Base-by-base conservation (phyloP, 2,329 filamentous ascomycete species). In the Diaporthe citri region DNA sequence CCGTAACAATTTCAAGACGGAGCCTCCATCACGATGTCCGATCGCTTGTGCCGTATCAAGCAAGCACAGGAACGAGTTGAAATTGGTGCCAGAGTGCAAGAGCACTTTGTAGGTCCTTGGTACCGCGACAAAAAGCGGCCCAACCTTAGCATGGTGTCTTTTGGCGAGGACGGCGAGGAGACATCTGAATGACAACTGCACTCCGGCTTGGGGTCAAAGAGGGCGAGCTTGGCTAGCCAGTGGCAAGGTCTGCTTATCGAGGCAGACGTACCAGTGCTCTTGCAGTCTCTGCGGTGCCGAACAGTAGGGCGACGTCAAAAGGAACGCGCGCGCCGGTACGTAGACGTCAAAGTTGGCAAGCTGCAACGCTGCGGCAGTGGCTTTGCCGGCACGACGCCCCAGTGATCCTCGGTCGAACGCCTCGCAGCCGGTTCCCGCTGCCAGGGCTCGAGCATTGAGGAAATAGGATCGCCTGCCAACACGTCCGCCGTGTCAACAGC, bases 311-410 rank as follows among this genome's bases (percentile, higher is more conserved):
- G 55, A 57, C 13, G 55, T 59, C 55, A 51, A 51, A 46, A 36
- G 43, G 41, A 48, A 36, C 39, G 36, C 28, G 28, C 48, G 64
- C 64, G 48, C 46, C 64, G 64, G 64, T 41, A 55, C 48, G n/a
- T 55, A 48, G 56, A 55, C 25, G 70, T 72, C 70, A 72, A 72
- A 52, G 34, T 72, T 72, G 57, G 70, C 57, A 64, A 64, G 70
- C 70, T 72, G 71, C 57, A 55, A 72, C 71, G 64, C 64, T 69
- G 64, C 64, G 71, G 71, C 71, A 72, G 57, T 72, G 71, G 71
- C 71, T 72, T 72, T 66, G 48, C 71, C 71, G 71, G 48, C 64
- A 72, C 71, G 71, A 43, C 71, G 71, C 71, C 71, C 12, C 56
- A 64, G 36, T 20, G 34, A 51, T 56, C 57, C 46, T 72, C 71